phyloP scores from a whole-genome alignment of 2,329 filamentous ascomycete species.

The Claviceps paspali region DNA sequence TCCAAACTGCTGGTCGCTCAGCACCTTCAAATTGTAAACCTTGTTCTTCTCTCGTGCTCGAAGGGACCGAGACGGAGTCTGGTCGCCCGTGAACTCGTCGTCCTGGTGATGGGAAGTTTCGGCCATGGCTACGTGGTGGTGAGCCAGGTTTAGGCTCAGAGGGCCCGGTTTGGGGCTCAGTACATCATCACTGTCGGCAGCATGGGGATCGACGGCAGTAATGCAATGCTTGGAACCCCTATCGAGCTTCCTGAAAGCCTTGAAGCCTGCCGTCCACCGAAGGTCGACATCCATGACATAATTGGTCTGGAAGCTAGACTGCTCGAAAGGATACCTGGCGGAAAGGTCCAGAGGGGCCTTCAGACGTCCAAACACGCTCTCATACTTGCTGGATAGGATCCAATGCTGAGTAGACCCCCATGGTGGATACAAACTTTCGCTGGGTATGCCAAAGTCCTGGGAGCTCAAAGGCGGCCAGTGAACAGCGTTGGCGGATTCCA shows the following conservation, averaged over 20 bases:
- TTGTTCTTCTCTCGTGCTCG: constrained; percentile 32
- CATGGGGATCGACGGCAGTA: constrained; percentile 23
- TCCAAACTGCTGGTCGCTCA: constrained; percentile 42
- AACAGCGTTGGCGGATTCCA: constrained; percentile 33
- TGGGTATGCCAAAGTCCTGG: constrained; percentile 17
- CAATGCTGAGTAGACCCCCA: constrained; percentile 16
- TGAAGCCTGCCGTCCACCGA: constrained; percentile 28
- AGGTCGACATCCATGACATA: constrained; percentile 35
- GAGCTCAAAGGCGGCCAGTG: constrained; percentile 37
- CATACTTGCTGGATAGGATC: constrained; percentile 26
- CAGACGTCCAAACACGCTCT: constrained; percentile 26
- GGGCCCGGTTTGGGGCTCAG: constrained; percentile 11
- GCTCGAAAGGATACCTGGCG: constrained; percentile 11
- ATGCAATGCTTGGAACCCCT: constrained; percentile 29
- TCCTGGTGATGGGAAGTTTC: constrained; percentile 25
- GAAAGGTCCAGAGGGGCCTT: constrained; percentile 20
- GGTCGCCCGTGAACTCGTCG: constrained; percentile 29
- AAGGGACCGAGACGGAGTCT: constrained; percentile 36
- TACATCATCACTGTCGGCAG: constrained; percentile 11
- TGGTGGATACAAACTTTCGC: constrained; percentile 8
- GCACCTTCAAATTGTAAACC: constrained; percentile 43
- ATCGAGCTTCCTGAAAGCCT: constrained; percentile 19
- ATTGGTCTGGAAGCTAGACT: constrained; percentile 20
- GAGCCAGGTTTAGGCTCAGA: constrained; percentile 8
- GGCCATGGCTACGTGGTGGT: constrained; percentile 10